Conservation (phyloP, 2,329 filamentous ascomycete genomes). For the Paraconiothyrium sp. region DNA sequence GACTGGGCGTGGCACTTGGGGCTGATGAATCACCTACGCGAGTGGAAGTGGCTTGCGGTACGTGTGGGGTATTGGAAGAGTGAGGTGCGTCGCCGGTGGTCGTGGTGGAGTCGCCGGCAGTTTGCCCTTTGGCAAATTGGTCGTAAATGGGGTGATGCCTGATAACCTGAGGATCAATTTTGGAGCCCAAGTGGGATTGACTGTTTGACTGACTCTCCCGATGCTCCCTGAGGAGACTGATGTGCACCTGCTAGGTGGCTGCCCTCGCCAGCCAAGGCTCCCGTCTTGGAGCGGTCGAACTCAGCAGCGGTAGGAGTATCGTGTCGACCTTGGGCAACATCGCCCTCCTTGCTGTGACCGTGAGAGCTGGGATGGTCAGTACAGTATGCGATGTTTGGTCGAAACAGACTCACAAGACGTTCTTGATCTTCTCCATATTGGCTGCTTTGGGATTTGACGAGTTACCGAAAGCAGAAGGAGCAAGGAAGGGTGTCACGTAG, state of each 20-base stretch:
- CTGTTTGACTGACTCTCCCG: constrained; percentile 16
- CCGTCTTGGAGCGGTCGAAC: constrained; percentile 13
- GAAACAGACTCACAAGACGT: constrained; percentile 49
- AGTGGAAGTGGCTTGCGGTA: constrained; percentile 17
- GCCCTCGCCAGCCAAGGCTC: constrained; percentile 30
- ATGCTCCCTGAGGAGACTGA: neutral
- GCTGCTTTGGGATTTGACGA: neutral
- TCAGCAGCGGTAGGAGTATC: constrained; percentile 26
- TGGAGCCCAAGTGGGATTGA: too few relatives aligned
- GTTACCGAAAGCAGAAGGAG: neutral
- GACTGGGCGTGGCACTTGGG: constrained; percentile 17
- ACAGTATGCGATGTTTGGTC: neutral
- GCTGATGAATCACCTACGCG: neutral
- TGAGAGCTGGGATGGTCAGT: constrained; percentile 31
- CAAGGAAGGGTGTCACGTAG: neutral
- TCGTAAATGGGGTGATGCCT: constrained; percentile 42
- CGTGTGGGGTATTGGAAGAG: constrained; percentile 23
- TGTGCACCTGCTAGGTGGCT: constrained; percentile 28
- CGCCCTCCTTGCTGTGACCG: constrained; percentile 45
- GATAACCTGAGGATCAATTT: neutral
- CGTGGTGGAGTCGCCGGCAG: constrained; percentile 17
- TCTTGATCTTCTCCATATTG: constrained; percentile 58
- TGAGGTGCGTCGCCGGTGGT: constrained; percentile 24
- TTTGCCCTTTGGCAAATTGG: constrained; percentile 30
- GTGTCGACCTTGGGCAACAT: constrained; percentile 30